Base-by-base conservation (phyloP, 192 early-diverging fungal species). In the Glomus cerebriforme region DNA sequence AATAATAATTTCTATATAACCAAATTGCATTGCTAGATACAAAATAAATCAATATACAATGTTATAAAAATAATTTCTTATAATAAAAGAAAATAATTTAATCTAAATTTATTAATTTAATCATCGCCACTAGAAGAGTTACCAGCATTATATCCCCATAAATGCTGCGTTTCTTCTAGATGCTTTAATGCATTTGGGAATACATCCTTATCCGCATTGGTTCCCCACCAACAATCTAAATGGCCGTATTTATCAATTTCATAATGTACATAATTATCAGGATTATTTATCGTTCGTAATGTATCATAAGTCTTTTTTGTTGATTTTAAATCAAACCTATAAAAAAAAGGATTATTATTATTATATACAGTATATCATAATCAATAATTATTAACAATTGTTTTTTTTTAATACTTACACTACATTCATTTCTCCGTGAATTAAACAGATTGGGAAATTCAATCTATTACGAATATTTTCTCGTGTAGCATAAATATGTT, bases 401-500 rank as follows among this genome's bases (percentile, higher is more conserved):
- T 27, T 49, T 5, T 12, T 22, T 26, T 35, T 24, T n/a, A 9
- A 77, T 65, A 69, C 77, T 78, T 78, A 85, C 47, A 83, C 84
- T 24, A 77, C 75, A 31, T 82, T 85, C 78, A 81, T 80, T 62
- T 81, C 74, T 45, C 84, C 84, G 69, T 81, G 82, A 62, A 85
- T 81, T 49, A 85, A 75, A 43, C 79, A 27, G 31, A 85, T 81
- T 13, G 84, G 84, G 43, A 83, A 54, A 39, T 85, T 83, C 34
- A 79, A 76, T 37, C 80, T 80, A 4, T 76, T 80, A n/a, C 59
- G 65, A 65, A 80, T 68, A 29, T 83, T 63, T 31, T 85, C 75
- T 73, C 80, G 75, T 9, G 49, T 76, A 10, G 74, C 78, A 37
- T 81, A 81, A 43, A 83, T 19, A 47, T 83, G 59, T 43, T 79